Conservation (phyloP, 768 basidiomycete species). For the Mycena indigotica region DNA sequence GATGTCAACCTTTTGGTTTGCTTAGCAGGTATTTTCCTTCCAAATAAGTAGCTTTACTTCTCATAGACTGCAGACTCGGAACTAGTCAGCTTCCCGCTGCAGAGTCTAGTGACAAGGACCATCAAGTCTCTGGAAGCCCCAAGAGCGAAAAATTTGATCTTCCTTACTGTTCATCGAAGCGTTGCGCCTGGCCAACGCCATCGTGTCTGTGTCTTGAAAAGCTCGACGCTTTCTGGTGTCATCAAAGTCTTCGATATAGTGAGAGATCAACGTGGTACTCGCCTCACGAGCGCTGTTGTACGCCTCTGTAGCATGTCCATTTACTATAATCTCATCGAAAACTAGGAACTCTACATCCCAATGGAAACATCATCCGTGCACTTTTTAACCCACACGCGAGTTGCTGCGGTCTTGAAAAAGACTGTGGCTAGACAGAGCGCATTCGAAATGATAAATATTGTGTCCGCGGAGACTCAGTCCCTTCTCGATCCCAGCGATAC, state of each 20-base stretch:
- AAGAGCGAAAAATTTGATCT: conserved; percentile 2
- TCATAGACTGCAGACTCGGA: conserved; percentile 3
- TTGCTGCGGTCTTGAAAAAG: conserved; percentile 24
- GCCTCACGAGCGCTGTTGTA: too few relatives aligned
- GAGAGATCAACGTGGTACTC: conserved; percentile 25
- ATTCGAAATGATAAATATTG: conserved; percentile 50
- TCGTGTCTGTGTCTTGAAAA: conserved; percentile 76
- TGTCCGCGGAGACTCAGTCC: conserved; percentile 75
- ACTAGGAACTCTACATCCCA: conserved; percentile 80
- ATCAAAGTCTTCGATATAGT: conserved; percentile 66
- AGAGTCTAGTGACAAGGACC: conserved; percentile 1
- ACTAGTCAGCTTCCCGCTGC: conserved; percentile 16
- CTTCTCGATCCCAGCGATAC: conserved; percentile 71
- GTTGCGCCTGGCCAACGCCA: conserved; percentile 52
- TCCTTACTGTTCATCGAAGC: conserved; percentile 67
- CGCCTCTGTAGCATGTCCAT: too few relatives aligned
- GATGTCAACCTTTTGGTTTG: conserved; percentile 76
- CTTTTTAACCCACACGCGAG: conserved; percentile 55
- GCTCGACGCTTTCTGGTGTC: conserved; percentile 70
- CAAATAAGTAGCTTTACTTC: background rate
- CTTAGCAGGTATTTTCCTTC: conserved; percentile 60
- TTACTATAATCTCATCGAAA: too few relatives aligned
- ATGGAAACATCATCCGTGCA: conserved; percentile 75
- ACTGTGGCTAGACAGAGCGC: conserved; percentile 1
- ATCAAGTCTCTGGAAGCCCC: conserved; percentile 7